Evolutionary conservation across 192 early-diverging fungal genomes (phyloP), one percentile per base, ranked within the genome.

Genomic region (Coemansia sp.): DNA sequence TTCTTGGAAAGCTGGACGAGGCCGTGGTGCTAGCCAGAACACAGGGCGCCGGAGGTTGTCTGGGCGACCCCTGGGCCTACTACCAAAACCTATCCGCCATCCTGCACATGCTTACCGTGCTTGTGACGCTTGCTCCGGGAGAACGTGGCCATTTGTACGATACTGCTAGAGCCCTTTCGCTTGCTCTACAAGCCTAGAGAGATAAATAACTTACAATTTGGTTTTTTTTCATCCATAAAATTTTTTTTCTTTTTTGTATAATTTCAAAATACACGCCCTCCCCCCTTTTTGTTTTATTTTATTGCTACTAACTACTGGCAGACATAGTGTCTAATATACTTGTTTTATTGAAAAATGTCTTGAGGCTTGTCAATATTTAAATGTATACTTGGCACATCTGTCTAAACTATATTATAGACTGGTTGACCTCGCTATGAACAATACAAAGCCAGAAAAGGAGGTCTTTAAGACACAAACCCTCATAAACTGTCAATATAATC

Each of bases 31-130:
- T 65, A 16, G 49, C 38, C 5, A n/a, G 58, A 19, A 14, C 44
- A 14, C 61, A 50, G 65, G 61, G 17, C 58, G 59, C 50, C 22
- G 50, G 19, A 2, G 50, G 9, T 13, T 46, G 46, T 17, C 40
- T 42, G 14, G 13, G 20, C 1, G 14, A 14, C n/a, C 32, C 49
- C 45, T 46, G 59, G 46, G 58, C 39, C 41, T 41, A 40, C 14
- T 48, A 17, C 56, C 56, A 58, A 37, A 40, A 37, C 42, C 12
- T 67, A 58, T 20, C 42, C 64, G 55, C 63, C 61, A 19, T 64
- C 5, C 62, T 71, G 32, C 74, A 82, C 16, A 82, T 82, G 79
- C 42, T 76, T 57, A 61, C 79, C 6, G 43, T 76, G 56, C 58
- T 82, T 46, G 74, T 71, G 0, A 58, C 68, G 25, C 71, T 82